Conservation (phyloP, 352 stramenopile species). For the Phytophthora idaei region DNA sequence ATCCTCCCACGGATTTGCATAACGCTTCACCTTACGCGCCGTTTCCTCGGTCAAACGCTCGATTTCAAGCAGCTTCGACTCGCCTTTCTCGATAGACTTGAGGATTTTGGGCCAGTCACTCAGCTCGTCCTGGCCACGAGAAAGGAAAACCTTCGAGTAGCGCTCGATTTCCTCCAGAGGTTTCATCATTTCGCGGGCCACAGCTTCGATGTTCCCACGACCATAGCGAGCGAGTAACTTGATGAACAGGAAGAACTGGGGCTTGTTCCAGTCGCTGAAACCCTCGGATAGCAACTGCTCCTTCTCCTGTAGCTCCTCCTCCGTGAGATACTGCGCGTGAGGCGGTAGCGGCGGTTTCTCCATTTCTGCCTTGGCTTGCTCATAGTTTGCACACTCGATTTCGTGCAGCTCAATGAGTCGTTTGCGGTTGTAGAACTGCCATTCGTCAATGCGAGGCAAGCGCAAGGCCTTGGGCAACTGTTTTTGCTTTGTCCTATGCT, state of each 20-base stretch:
- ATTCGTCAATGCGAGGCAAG: slow-evolving; percentile 86
- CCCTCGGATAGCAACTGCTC: slow-evolving; percentile 86
- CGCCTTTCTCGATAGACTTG: slow-evolving; percentile 89
- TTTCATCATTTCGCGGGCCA: slow-evolving; percentile 86
- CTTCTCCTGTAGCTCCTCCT: slow-evolving; percentile 93
- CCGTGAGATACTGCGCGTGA: slow-evolving; percentile 79
- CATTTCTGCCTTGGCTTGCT: slow-evolving; percentile 73
- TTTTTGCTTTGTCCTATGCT: slow-evolving; percentile 73
- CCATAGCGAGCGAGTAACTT: slow-evolving; percentile 84
- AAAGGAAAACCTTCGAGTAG: slow-evolving; percentile 74
- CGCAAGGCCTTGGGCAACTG: slow-evolving; percentile 81
- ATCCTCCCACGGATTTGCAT: slow-evolving; percentile 85
- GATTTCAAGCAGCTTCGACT: slow-evolving; percentile 88
- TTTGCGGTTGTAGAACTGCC: slow-evolving; percentile 88
- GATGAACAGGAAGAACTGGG: slow-evolving; percentile 87
- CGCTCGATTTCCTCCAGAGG: slow-evolving; percentile 74
- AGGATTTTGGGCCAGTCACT: slow-evolving; percentile 85
- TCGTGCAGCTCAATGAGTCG: slow-evolving; percentile 84
- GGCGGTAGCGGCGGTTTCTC: slow-evolving; percentile 79
- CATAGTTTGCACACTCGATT: slow-evolving; percentile 82
- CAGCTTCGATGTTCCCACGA: slow-evolving; percentile 72
- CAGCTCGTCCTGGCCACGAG: slow-evolving; percentile 72
- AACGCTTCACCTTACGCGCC: slow-evolving; percentile 73
- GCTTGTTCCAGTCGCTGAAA: slow-evolving; percentile 89
- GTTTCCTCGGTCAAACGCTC: slow-evolving; percentile 82